A percentile compares a stretch with the other conserved stretches of the same genome.
Evolutionary conservation across 208 protist genomes (phyloP).

Genomic region (Herpetomonas samuelpessoai): DNA sequence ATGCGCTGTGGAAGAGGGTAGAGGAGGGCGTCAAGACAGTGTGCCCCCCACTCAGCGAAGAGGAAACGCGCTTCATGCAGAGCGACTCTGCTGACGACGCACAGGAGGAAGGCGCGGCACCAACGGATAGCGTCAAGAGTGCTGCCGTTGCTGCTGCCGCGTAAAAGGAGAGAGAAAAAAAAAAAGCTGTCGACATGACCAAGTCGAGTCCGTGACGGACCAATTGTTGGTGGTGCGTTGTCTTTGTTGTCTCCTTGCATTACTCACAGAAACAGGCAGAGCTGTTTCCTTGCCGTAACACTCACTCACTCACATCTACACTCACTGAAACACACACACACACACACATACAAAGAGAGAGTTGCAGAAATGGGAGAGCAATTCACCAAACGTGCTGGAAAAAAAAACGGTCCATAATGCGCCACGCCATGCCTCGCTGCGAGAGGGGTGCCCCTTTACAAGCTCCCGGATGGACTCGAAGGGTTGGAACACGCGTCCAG

Average conservation of each 20-base stretch:
- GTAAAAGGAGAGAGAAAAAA: no score
- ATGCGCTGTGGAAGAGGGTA: conserved; percentile 59
- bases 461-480: no score
- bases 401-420: no score
- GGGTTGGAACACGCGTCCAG: no score
- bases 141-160: background rate
- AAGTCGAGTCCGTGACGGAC: no score
- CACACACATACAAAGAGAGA: background rate
- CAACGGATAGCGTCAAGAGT: background rate
- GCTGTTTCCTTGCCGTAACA: background rate
- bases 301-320: background rate
- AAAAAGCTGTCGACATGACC: no score
- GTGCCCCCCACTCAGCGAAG: conserved; percentile 50
- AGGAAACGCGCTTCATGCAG: conserved; percentile 32
- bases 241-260: background rate
- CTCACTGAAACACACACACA: background rate
- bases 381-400: no score
- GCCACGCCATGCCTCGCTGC: no score
- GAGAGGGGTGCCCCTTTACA: no score
- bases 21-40: conserved; percentile 58
- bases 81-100: background rate
- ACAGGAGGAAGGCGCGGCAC: background rate
- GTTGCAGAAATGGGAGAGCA: background rate
- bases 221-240: background rate
- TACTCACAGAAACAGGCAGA: background rate